Evolutionary conservation across 441 rosid genomes (phyloP), one percentile per base, ranked within the genome.

Genomic region (Jatropha multifida): DNA sequence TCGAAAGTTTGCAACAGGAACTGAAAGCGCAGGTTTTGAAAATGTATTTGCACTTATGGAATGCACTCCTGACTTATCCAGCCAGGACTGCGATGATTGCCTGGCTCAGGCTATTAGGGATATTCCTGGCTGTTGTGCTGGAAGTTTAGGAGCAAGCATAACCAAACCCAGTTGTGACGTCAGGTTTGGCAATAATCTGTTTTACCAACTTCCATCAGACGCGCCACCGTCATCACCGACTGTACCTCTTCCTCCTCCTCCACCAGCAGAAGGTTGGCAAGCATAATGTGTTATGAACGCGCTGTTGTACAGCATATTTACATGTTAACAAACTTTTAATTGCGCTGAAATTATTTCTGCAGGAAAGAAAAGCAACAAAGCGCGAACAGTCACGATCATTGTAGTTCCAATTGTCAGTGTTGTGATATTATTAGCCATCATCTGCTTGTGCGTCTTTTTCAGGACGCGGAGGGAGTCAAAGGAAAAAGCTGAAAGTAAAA

Each of bases 1-100:
- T 4, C 73, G 56, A 44, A 89, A 89, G 82, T 90, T 86, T 27
- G 82, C 88, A 3, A 76, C 82, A 0, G 87, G 83, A 5, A 76
- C 82, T 4, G 69, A 44, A 46, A 42, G n/a, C 0, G 74, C 79
- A 1, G 75, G 71, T 37, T 86, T 85, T 46, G 42, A 72, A n/a
- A 85, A 82, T 23, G 65, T 88, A 69, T 89, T 74, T 66, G 90
- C 84, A 23, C 65, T 87, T 4, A 85, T 75, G 46, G 90, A 89
- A 65, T 91, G 96, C 63, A 83, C 88, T 5, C 85, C 86, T 2
- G 90, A 89, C 62, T 69, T 93, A 54, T 61, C 88, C 12, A 52
- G 59, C 63, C 37, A 40, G 17, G 76, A 79, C 0, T 92, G 97
- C 77, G 32, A 41, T 6, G 61, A 83, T 51, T 92, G 96, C 79